Evolutionary conservation across 1,284 basidiomycete genomes (phyloP).

Genomic region (Rhodotorula sp.): DNA sequence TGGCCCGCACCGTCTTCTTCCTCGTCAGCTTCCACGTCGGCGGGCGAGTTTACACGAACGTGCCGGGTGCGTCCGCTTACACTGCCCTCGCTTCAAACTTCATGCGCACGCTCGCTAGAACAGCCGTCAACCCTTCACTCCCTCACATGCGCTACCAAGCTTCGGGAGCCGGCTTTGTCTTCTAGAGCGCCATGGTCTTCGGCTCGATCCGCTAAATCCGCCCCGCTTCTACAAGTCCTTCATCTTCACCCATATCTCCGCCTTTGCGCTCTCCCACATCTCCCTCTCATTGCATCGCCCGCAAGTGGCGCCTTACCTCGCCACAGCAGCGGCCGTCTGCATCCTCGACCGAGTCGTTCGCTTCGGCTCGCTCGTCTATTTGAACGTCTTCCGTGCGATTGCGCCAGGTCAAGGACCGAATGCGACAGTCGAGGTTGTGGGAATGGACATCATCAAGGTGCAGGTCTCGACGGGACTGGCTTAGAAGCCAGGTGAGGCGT

Average conservation of each 20-base stretch:
- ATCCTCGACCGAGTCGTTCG: conserved; percentile 9
- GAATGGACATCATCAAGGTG: conserved; percentile 6
- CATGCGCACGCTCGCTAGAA: background rate
- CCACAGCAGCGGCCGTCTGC: conserved; percentile 4
- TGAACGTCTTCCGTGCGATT: background rate
- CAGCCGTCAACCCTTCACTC: background rate
- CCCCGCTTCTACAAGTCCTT: conserved; percentile 9
- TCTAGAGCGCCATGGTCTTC: conserved; percentile 14
- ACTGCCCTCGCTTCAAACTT: too few species aligned
- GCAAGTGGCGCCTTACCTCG: conserved; percentile 5
- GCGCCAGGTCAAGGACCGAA: background rate
- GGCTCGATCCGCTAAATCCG: conserved; percentile 4
- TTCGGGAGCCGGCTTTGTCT: background rate
- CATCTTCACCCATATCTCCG: conserved; percentile 6
- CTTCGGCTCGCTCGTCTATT: background rate
- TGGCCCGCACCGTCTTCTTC: conserved; percentile 3
- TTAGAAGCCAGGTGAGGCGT: conserved; percentile 10
- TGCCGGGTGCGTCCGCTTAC: background rate
- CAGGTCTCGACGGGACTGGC: background rate
- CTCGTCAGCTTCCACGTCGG: conserved; percentile 9
- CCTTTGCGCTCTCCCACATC: conserved; percentile 3
- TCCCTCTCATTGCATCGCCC: conserved; percentile 9
- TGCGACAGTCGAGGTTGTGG: conserved; percentile 5
- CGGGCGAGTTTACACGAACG: conserved; percentile 10
- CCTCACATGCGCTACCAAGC: background rate